phyloP scores from a whole-genome alignment of 148 eudicot genomes.

The Rhododendron henanense region DNA sequence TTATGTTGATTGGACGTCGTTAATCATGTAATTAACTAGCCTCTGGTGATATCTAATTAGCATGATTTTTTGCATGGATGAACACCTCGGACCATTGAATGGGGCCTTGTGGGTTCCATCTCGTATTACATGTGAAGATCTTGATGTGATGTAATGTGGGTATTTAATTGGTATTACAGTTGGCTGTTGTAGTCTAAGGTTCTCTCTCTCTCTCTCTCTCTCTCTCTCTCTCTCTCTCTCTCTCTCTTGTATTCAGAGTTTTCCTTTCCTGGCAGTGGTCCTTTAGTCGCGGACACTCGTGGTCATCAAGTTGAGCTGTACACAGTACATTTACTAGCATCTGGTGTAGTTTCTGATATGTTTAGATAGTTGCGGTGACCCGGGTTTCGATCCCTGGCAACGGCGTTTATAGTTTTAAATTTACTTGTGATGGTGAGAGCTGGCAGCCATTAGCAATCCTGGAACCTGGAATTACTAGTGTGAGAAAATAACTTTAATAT shows the following conservation, averaged over 20 bases:
- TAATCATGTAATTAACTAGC: not conserved
- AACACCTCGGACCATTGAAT: not conserved
- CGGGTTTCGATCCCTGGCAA: no score
- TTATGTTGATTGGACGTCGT: not conserved
- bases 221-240: not conserved
- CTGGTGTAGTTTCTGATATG: not conserved
- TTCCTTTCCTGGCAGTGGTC: not conserved
- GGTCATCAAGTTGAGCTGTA: not conserved
- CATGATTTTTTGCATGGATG: not conserved
- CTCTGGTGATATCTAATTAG: not conserved
- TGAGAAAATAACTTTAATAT: no score
- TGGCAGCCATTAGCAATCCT: no score
- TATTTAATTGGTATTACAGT: not conserved
- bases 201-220: not conserved
- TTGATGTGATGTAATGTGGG: constrained; percentile 4
- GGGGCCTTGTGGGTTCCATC: not conserved
- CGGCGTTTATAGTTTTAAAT: no score
- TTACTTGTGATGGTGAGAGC: no score
- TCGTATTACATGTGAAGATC: not conserved
- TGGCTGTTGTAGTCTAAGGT: not conserved
- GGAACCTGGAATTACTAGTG: no score
- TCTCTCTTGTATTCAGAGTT: not conserved
- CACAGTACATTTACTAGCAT: not conserved
- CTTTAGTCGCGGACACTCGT: not conserved
- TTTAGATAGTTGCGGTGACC: no score